Percentiles rank a stretch among this genome's conserved stretches.
phyloP scores from a whole-genome alignment of 2,329 filamentous ascomycete genomes.

The Exophiala dermatitidis region DNA sequence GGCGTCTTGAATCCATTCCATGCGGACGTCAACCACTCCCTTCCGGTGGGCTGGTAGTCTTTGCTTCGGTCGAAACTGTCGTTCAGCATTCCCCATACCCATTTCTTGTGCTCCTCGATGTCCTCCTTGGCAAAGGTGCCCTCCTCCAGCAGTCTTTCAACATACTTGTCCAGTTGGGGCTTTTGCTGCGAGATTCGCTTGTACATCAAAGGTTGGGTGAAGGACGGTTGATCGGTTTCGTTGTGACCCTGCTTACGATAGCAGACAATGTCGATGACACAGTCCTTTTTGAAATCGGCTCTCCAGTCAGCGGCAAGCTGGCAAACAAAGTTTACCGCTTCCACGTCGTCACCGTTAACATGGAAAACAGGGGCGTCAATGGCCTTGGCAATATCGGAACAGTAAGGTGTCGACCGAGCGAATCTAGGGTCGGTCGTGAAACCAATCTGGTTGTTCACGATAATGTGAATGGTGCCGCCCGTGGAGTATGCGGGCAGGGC shows the following conservation, averaged over 20 bases:
- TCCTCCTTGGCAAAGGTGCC: slow-evolving; percentile 96
- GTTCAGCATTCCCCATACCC: slow-evolving; percentile 98
- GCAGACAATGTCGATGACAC: slow-evolving; percentile 96
- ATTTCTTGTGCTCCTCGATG: slow-evolving; percentile 97
- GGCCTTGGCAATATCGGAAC: slow-evolving; percentile 97
- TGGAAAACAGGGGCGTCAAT: slow-evolving; percentile 98
- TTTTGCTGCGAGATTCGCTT: slow-evolving; percentile 86
- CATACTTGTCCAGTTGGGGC: slow-evolving; percentile 81
- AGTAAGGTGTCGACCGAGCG: slow-evolving; percentile 94
- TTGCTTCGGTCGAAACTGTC: slow-evolving; percentile 96
- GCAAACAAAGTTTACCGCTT: slow-evolving; percentile 97
- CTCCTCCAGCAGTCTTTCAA: slow-evolving; percentile 81
- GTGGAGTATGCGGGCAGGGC: slow-evolving; percentile 93
- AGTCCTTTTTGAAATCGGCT: slow-evolving; percentile 96
- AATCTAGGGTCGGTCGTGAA: slow-evolving; percentile 98
- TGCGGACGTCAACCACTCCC: slow-evolving; percentile 96
- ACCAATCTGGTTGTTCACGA: slow-evolving; percentile 99
- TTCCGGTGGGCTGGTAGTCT: slow-evolving; percentile 91
- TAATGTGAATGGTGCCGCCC: slow-evolving; percentile 90
- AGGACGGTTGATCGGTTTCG: slow-evolving; percentile 97
- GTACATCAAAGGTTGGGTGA: slow-evolving; percentile 99
- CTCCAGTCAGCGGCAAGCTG: slow-evolving; percentile 97
- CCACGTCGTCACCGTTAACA: slow-evolving; percentile 96
- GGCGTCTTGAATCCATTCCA: slow-evolving; percentile 99
- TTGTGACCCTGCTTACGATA: slow-evolving; percentile 99